Conservation (phyloP, 805 yeast genomes). For the Candida railenensis region DNA sequence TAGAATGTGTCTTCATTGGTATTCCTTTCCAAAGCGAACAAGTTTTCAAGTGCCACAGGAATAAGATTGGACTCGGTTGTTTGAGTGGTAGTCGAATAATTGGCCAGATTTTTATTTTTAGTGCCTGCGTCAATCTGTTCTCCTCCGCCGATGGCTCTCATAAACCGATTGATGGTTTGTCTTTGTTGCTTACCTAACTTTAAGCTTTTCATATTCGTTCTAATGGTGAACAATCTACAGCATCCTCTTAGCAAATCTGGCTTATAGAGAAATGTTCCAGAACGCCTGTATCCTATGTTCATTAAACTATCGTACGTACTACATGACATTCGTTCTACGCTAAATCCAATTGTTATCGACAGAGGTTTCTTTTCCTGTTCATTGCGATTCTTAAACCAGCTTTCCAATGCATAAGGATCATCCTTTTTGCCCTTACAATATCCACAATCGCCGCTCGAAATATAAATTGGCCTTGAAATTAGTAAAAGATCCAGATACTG, state of each 20-base stretch:
- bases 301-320: slow-evolving; percentile 62
- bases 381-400: background rate
- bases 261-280: slow-evolving; percentile 64
- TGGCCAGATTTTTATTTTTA: background rate
- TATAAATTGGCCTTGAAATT: slow-evolving; percentile 45
- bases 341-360: slow-evolving; percentile 34
- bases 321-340: slow-evolving; percentile 45
- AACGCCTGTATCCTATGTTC: slow-evolving; percentile 75
- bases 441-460: slow-evolving; percentile 58
- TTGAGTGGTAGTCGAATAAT: too few species aligned
- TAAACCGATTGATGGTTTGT: slow-evolving; percentile 62
- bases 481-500: slow-evolving; percentile 20
- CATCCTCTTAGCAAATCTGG: slow-evolving; percentile 73
- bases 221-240: slow-evolving; percentile 75
- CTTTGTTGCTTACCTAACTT: slow-evolving; percentile 64
- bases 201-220: slow-evolving; percentile 52
- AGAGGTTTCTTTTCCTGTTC: slow-evolving; percentile 5
- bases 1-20: slow-evolving; percentile 23
- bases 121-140: background rate
- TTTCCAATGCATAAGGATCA: slow-evolving; percentile 36
- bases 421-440: slow-evolving; percentile 59
- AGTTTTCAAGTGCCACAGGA: slow-evolving; percentile 17
- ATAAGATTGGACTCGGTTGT: background rate
- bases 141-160: slow-evolving; percentile 26
- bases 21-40: slow-evolving; percentile 40